Conservation (phyloP, 805 yeast genomes). For the Saturnispora saitoi region DNA sequence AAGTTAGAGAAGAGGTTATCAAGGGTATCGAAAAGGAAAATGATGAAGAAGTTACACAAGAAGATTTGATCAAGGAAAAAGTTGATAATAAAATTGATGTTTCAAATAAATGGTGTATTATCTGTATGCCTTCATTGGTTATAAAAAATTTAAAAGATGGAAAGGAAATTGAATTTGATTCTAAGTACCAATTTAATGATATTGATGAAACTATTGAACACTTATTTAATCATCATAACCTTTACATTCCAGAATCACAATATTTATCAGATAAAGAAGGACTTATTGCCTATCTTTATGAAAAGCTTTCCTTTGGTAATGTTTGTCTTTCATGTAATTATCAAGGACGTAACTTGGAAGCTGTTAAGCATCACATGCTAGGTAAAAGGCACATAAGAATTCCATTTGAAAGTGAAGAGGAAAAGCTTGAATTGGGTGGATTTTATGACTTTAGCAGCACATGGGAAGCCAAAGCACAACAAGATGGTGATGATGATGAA, state of each 20-base stretch:
- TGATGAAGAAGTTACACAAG: slow-evolving; percentile 28
- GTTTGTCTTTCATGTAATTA: slow-evolving; percentile 76
- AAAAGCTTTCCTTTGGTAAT: slow-evolving; percentile 74
- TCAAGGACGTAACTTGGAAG: slow-evolving; percentile 76
- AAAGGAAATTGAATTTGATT: slow-evolving; percentile 1
- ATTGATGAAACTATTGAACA: slow-evolving; percentile 48
- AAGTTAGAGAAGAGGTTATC: slow-evolving; percentile 14
- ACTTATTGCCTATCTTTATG: slow-evolving; percentile 64
- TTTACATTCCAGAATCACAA: slow-evolving; percentile 76
- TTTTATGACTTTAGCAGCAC: slow-evolving; percentile 80
- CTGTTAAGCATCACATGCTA: slow-evolving; percentile 82
- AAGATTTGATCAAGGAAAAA: slow-evolving; percentile 37
- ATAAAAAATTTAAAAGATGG: slow-evolving; percentile 2
- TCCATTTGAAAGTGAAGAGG: slow-evolving; percentile 79
- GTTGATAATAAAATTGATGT: slow-evolving; percentile 38
- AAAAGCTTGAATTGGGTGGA: slow-evolving; percentile 63
- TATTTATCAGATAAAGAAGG: slow-evolving; percentile 66
- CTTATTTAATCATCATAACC: slow-evolving; percentile 74
- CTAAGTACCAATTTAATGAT: slow-evolving; percentile 25
- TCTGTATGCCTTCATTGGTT: slow-evolving; percentile 27
- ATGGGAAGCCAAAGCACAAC: slow-evolving; percentile 33
- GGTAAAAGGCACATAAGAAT: slow-evolving; percentile 81
- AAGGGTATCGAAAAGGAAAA: slow-evolving; percentile 14
- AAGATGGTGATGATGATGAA: slow-evolving; percentile 22
- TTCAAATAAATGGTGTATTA: slow-evolving; percentile 41